Base-by-base conservation (phyloP, 2,329 filamentous ascomycete genomes). In the Parastagonospora avenae region DNA sequence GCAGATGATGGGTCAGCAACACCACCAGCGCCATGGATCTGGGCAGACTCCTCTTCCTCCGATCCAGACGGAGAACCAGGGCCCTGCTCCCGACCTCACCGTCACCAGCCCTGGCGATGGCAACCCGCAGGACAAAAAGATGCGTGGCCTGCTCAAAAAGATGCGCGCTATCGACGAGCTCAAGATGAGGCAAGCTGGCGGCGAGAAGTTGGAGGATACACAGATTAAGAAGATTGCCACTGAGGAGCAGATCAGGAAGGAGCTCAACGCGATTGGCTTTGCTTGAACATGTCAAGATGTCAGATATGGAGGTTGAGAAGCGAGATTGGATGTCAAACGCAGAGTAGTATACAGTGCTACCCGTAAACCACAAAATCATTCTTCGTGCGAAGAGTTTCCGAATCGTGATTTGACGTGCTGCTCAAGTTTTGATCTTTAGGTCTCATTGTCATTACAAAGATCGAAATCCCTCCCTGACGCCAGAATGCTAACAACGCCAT, bases 141-240 rank as follows among this genome's bases (percentile, higher is more conserved):
- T 97, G 55, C 84, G 94, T 48, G 91, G 91, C 52, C 82, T 99
- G 56, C 83, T 96, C 73, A 99, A 99, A 85, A 99, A 99, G 83
- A 89, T 99, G 56, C 86, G 94, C 15, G 94, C 94, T 9, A 99
- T 99, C 70, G 94, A 99, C 71, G 94, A 99, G 73, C 79, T 99
- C 55, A 96, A 97, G 81, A 97, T 97, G 92, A 86, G 94, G 49
- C 86, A 92, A 61, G 94, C 93, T 2, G 88, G 89, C 30, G 93
- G 93, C 4, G 94, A 99, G 82, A 97, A 97, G 82, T 79, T 99
- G 54, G 94, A 99, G 78, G 93, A 97, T 70, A 99, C 94, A 29
- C 94, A 99, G 79, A 86, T 99, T 76, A 95, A 96, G 82, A 99
- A 99, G 84, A 99, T 99, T 65, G 84, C 85, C 48, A 97, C 92